Evolutionary conservation across 305 asterid species (phyloP).

Genomic region (Nicotiana rustica): DNA sequence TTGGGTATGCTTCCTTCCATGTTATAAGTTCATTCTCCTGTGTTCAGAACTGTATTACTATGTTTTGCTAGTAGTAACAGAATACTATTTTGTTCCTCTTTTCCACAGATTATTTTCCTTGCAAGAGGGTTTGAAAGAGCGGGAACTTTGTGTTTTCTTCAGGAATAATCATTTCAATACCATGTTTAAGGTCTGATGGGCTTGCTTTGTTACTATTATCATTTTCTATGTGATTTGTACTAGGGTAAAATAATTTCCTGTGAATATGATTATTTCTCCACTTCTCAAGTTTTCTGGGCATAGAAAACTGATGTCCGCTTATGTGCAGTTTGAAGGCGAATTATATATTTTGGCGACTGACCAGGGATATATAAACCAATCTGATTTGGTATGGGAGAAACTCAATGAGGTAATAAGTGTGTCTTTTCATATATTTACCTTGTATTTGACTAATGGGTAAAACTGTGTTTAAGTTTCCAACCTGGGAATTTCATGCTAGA

Average conservation of each 20-base stretch:
- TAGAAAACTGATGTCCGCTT: constrained; percentile 44
- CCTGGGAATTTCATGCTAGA: not conserved
- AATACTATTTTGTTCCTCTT: constrained; percentile 38
- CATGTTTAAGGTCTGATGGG: constrained; percentile 90
- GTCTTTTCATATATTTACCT: constrained; percentile 11
- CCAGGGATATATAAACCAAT: constrained; percentile 88
- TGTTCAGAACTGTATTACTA: constrained; percentile 34
- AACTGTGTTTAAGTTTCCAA: no score
- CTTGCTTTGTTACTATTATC: not conserved
- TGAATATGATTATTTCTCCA: constrained; percentile 9
- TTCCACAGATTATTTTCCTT: constrained; percentile 82
- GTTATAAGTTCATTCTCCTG: constrained; percentile 27
- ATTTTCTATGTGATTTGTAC: not conserved
- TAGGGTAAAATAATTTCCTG: not conserved
- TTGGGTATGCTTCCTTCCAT: constrained; percentile 67
- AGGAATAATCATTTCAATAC: constrained; percentile 98
- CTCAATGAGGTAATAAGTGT: constrained; percentile 77
- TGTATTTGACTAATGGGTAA: not conserved
- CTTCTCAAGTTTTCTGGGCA: constrained; percentile 26
- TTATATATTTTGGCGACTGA: constrained; percentile 91
- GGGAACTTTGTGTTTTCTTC: constrained; percentile 93
- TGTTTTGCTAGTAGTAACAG: constrained; percentile 35
- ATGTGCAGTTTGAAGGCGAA: constrained; percentile 88
- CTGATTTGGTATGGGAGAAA: constrained; percentile 97
- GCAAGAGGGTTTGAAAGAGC: constrained; percentile 87